A percentile compares a stretch with the other conserved stretches of the same genome.
These are phyloP conservation scores for Russula sp. DNA, from an alignment of 768 basidiomycete species.

Conservation along the genomic window DNA sequence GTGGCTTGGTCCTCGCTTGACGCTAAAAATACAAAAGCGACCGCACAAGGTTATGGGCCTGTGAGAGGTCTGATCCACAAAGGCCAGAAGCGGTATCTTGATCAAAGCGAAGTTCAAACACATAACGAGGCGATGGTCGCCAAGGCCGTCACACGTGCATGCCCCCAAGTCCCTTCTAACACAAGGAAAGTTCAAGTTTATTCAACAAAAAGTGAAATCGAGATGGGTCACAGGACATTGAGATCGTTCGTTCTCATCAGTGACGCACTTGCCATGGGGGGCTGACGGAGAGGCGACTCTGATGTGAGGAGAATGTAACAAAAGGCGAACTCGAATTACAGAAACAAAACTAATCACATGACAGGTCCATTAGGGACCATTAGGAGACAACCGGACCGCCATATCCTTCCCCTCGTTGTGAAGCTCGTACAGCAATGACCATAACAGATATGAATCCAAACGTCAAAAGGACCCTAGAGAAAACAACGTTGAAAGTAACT, in stretches of 20 bases:
- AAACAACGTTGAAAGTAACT: background rate
- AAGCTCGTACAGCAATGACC: slow-evolving; percentile 11
- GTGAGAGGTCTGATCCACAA: slow-evolving; percentile 1
- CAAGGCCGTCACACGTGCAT: background rate
- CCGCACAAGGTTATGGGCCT: background rate
- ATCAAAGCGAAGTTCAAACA: slow-evolving; percentile 1
- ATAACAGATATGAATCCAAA: slow-evolving; percentile 9
- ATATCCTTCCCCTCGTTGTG: slow-evolving; percentile 16
- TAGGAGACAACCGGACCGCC: slow-evolving; percentile 2
- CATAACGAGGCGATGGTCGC: background rate
- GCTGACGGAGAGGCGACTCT: background rate
- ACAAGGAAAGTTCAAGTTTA: background rate
- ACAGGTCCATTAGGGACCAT: background rate
- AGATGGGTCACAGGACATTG: too few relatives aligned
- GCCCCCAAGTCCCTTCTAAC: background rate
- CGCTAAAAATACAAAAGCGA: slow-evolving; percentile 1
- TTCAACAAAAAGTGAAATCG: too few relatives aligned
- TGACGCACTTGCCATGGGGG: background rate
- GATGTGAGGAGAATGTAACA: background rate
- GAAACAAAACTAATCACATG: slow-evolving; percentile 3
- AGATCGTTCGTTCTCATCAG: background rate
- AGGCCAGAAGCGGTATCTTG: background rate
- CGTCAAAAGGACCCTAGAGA: slow-evolving; percentile 19
- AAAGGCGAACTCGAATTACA: background rate
- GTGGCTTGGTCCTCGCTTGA: slow-evolving; percentile 9